phyloP scores from a whole-genome alignment of 2,329 filamentous ascomycete species.

The Stagonosporopsis rhizophila region DNA sequence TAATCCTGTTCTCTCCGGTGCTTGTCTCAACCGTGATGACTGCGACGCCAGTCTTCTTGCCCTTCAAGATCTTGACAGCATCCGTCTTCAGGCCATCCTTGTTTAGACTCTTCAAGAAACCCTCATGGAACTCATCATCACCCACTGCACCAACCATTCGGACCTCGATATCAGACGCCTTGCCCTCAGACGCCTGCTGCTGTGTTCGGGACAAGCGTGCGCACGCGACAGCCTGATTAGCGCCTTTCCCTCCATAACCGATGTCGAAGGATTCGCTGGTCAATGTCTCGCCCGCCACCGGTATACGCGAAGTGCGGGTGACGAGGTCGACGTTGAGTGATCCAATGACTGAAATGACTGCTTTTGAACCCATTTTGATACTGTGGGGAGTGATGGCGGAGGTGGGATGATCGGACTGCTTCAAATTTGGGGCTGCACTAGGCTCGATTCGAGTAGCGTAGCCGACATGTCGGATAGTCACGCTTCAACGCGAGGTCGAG shows the following conservation, averaged over 20 bases:
- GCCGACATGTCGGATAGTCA: constrained; percentile 6
- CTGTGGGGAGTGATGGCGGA: neutral
- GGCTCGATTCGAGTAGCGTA: constrained; percentile 3
- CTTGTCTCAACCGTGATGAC: constrained; percentile 58
- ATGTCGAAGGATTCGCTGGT: constrained; percentile 79
- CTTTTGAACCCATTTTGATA: constrained; percentile 37
- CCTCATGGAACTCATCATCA: constrained; percentile 52
- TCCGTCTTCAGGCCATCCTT: constrained; percentile 54
- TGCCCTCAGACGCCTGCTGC: constrained; percentile 31
- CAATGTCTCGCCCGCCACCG: constrained; percentile 84
- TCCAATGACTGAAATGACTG: constrained; percentile 80
- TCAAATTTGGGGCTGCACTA: constrained; percentile 8
- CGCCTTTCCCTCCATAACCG: constrained; percentile 90
- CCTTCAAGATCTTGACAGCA: constrained; percentile 50
- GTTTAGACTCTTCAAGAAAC: constrained; percentile 52
- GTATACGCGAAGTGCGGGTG: constrained; percentile 83
- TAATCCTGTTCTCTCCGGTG: constrained; percentile 58
- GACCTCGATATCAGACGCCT: constrained; percentile 50
- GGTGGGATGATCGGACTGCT: constrained; percentile 10
- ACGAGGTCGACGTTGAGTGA: constrained; percentile 96
- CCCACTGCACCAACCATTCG: constrained; percentile 60
- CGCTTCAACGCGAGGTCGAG: neutral
- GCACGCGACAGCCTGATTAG: constrained; percentile 92
- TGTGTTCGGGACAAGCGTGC: constrained; percentile 74
- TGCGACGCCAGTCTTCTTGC: constrained; percentile 57